Evolutionary conservation across 1,284 basidiomycete genomes (phyloP).

Genomic region (Meira miltonrushii): DNA sequence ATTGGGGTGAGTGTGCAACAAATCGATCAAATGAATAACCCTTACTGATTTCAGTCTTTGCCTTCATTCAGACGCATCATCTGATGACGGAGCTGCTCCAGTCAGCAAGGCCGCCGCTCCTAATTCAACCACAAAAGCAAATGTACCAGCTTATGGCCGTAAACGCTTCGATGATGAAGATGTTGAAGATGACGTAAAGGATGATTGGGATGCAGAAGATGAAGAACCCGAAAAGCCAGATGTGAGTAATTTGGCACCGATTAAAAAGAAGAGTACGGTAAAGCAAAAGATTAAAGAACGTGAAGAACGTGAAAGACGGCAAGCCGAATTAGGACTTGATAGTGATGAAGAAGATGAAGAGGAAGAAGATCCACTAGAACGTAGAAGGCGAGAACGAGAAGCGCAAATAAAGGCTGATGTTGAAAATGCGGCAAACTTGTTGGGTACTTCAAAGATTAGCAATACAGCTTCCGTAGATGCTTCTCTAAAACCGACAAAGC

Average conservation of each 20-base stretch:
- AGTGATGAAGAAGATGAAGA: conserved; percentile 25
- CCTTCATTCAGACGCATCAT: conserved; percentile 20
- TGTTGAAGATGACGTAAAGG: conserved; percentile 44
- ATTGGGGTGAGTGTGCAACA: too few relatives aligned
- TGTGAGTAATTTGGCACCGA: conserved; percentile 19
- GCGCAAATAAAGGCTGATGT: conserved; percentile 46
- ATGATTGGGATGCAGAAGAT: conserved; percentile 51
- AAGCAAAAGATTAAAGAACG: conserved; percentile 50
- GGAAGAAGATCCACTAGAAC: conserved; percentile 33
- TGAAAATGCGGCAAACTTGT: conserved; percentile 45
- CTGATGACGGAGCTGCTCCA: conserved; percentile 41
- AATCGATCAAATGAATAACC: too few relatives aligned
- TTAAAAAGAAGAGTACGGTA: conserved; percentile 46
- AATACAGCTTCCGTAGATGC: conserved; percentile 15
- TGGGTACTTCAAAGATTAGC: conserved; percentile 36
- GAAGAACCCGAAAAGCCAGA: conserved; percentile 29
- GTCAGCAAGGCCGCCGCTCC: conserved; percentile 17
- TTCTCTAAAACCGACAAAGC: conserved; percentile 26
- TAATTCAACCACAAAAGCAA: background rate
- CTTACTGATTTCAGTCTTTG: too few relatives aligned
- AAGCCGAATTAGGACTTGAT: conserved; percentile 11
- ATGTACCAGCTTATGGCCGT: conserved; percentile 18
- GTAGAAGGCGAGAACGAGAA: conserved; percentile 30
- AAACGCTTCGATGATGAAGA: conserved; percentile 51
- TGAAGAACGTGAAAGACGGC: conserved; percentile 28